These are phyloP conservation scores for Syzygium syzygioides DNA, from an alignment of 441 rosid species.

Conservation along the genomic window DNA sequence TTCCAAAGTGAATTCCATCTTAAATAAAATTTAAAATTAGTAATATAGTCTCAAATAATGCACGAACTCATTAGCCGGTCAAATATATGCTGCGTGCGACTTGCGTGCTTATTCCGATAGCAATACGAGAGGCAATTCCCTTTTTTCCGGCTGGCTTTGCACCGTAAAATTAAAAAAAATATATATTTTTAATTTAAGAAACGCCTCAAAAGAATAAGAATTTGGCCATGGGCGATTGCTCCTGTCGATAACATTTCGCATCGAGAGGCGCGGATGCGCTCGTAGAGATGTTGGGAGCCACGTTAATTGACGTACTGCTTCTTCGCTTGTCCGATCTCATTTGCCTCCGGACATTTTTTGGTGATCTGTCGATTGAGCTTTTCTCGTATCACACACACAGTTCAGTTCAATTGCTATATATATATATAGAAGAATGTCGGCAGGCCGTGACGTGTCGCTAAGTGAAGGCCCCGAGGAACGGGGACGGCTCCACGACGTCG, in stretches of 20 bases:
- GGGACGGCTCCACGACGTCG: neutral
- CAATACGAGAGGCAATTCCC: neutral
- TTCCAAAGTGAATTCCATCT: no score
- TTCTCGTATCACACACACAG: no score
- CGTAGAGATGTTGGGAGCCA: neutral
- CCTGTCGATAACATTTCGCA: neutral
- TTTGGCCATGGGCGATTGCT: neutral
- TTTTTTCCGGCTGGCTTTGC: neutral
- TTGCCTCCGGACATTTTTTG: neutral
- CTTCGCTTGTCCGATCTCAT: neutral
- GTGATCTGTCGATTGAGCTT: neutral
- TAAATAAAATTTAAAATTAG: no score
- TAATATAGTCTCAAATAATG: neutral
- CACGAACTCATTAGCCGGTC: neutral
- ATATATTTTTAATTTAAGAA: neutral
- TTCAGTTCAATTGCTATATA: no score
- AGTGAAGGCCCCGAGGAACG: neutral
- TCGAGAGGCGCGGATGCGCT: neutral
- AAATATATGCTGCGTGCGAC: neutral
- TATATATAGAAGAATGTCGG: neutral
- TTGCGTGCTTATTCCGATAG: neutral
- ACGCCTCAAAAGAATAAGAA: neutral
- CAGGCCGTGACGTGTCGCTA: neutral
- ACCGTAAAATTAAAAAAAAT: neutral
- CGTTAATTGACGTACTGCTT: neutral